Conservation (phyloP, 2,329 filamentous ascomycete species). For the Fusarium keratoplasticum region DNA sequence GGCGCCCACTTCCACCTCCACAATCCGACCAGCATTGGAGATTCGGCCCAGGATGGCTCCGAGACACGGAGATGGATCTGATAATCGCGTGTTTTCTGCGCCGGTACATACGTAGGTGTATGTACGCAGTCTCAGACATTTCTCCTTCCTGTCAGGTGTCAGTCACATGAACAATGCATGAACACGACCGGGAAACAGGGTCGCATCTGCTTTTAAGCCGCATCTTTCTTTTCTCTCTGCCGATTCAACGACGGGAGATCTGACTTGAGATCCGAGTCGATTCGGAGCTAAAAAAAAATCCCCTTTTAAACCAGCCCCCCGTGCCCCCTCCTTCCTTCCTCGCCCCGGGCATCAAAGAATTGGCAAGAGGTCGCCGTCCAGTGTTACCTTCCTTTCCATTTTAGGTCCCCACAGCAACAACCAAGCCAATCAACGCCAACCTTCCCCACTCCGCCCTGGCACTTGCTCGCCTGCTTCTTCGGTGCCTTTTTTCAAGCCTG, state of each 20-base stretch:
- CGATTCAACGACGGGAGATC: not conserved
- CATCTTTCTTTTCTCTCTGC: not conserved
- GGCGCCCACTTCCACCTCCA: not conserved
- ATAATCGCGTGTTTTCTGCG: not conserved
- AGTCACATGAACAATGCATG: not conserved
- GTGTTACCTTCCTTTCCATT: not conserved
- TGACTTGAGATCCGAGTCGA: constrained; percentile 10
- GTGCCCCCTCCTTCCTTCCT: not conserved
- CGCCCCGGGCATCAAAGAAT: not conserved
- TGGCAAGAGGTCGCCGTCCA: not conserved
- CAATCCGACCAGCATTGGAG: not conserved
- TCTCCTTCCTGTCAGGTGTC: not conserved
- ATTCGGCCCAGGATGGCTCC: not conserved
- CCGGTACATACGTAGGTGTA: not conserved
- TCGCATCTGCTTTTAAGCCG: not conserved
- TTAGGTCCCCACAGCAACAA: constrained; percentile 4
- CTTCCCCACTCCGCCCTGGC: constrained; percentile 30
- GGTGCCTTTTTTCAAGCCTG: constrained; percentile 26
- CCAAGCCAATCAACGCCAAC: constrained; percentile 8
- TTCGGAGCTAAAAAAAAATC: constrained; percentile 12
- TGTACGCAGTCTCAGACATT: not conserved
- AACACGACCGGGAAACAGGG: not conserved
- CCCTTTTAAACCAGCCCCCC: not conserved
- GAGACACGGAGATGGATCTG: constrained; percentile 3
- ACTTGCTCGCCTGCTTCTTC: constrained; percentile 21